Evolutionary conservation across 1,139 yeast genomes (phyloP), one percentile per base, ranked within the genome.

Genomic region (Hansenula sp.): DNA sequence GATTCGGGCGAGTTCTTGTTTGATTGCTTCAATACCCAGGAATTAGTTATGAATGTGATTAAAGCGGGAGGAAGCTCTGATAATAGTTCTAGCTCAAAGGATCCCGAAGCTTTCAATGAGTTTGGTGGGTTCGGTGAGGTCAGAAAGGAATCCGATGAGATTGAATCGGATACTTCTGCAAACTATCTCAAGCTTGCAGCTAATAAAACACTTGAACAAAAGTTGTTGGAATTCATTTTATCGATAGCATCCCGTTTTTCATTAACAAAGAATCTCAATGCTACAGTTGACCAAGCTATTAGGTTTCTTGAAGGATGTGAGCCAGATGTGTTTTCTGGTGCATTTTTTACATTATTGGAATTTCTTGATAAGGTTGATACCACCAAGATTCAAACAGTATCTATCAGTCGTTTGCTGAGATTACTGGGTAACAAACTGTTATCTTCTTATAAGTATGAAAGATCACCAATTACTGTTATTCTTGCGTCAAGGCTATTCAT

Each of bases 51-150:
- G 9, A 15, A 5, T 12, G 29, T 13, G 13, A 6, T 16, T 3
- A 18, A 18, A 18, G 15, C 8, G 4, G n/a, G 31, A 15, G 28
- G 25, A 13, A 13, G 9, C 6, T 21, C 25, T 16, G 35, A 16
- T 13, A 15, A 31, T 3, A 7, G 30, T 1, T 15, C 38, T 2
- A 30, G 19, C 11, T n/a, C 33, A 4, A 34, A 29, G 5, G 24
- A 42, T 1, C 41, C 42, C 8, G 42, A 31, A 6, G 27, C 33
- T 2, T 4, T 18, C 19, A 46, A 40, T 34, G 57, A 42, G 4
- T 53, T 56, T 41, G 48, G 42, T 13, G 58, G 47, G 10, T 56
- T 56, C 47, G 55, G 55, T 24, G 33, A 32, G 5, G 43, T 51
- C 3, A 36, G 53, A 43, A 51, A 45, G 18, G 47, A 41, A 7